phyloP scores from a whole-genome alignment of 768 basidiomycete genomes.

The Auricularia cornea region DNA sequence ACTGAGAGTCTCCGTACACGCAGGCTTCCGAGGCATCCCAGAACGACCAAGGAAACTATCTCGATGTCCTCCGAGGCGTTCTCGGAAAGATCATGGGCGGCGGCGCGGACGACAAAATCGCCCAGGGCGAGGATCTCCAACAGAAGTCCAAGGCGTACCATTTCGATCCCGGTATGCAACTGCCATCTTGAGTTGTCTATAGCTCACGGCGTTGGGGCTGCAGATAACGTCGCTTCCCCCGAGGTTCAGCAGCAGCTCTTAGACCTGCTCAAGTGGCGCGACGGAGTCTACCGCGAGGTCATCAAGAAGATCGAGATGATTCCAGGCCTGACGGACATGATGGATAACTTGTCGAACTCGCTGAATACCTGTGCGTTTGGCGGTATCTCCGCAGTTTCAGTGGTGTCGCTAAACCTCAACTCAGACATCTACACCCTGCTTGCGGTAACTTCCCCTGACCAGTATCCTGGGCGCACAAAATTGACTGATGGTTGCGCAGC shows the following conservation, averaged over 20 bases:
- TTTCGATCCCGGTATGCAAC: slow-evolving; percentile 39
- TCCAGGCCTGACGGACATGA: slow-evolving; percentile 47
- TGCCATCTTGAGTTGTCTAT: background rate
- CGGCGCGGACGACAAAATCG: slow-evolving; percentile 35
- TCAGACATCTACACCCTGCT: slow-evolving; percentile 47
- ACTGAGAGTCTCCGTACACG: too few species aligned
- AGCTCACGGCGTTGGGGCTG: background rate
- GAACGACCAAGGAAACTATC: slow-evolving; percentile 24
- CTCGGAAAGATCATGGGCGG: slow-evolving; percentile 45
- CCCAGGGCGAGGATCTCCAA: slow-evolving; percentile 44
- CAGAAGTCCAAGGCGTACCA: slow-evolving; percentile 46
- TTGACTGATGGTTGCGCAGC: too few species aligned
- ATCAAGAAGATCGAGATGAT: slow-evolving; percentile 54
- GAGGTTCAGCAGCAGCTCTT: slow-evolving; percentile 52
- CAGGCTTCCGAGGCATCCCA: slow-evolving; percentile 13
- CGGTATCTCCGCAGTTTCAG: background rate
- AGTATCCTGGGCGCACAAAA: too few species aligned
- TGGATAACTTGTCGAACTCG: slow-evolving; percentile 55
- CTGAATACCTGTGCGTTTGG: slow-evolving; percentile 51
- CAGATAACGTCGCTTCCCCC: slow-evolving; percentile 48
- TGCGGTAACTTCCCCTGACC: too few species aligned
- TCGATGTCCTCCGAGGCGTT: slow-evolving; percentile 33
- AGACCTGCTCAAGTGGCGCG: slow-evolving; percentile 55
- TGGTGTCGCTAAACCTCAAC: background rate
- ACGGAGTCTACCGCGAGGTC: slow-evolving; percentile 46